phyloP scores from a whole-genome alignment of 441 rosid genomes.

The Erodium trifolium region DNA sequence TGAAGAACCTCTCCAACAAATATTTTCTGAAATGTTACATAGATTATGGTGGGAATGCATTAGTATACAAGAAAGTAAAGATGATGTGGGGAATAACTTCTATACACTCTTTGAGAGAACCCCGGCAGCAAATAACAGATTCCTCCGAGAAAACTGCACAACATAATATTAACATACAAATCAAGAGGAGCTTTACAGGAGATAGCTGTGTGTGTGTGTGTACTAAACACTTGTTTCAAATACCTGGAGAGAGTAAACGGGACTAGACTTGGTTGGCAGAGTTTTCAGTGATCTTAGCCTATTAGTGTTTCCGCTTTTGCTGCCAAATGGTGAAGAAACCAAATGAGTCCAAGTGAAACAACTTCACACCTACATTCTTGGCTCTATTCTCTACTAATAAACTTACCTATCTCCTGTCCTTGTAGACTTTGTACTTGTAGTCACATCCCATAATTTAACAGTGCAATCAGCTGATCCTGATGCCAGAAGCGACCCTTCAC shows the following conservation, averaged over 20 bases:
- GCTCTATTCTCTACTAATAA: not conserved
- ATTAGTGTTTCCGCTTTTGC: conserved; percentile 64
- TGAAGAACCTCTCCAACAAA: no score
- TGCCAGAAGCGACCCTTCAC: conserved; percentile 89
- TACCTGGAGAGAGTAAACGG: conserved; percentile 67
- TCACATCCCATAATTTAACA: conserved; percentile 87
- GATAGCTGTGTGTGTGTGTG: no score
- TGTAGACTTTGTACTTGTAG: conserved; percentile 52
- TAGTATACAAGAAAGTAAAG: no score
- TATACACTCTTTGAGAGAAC: no score
- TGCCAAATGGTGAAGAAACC: not conserved
- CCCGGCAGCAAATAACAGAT: no score
- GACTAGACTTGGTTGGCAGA: conserved; percentile 73
- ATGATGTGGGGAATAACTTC: no score
- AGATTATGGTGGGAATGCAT: no score
- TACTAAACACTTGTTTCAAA: no score
- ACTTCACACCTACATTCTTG: not conserved
- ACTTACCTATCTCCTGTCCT: conserved; percentile 73
- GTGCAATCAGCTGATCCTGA: conserved; percentile 97
- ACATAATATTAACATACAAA: no score
- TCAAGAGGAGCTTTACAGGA: no score
- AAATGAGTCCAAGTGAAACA: not conserved
- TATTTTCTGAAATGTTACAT: no score
- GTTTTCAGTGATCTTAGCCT: conserved; percentile 76
- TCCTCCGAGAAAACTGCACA: no score